Base-by-base conservation (phyloP, 2,329 filamentous ascomycete species). In the Aspergillus luchuensis region DNA sequence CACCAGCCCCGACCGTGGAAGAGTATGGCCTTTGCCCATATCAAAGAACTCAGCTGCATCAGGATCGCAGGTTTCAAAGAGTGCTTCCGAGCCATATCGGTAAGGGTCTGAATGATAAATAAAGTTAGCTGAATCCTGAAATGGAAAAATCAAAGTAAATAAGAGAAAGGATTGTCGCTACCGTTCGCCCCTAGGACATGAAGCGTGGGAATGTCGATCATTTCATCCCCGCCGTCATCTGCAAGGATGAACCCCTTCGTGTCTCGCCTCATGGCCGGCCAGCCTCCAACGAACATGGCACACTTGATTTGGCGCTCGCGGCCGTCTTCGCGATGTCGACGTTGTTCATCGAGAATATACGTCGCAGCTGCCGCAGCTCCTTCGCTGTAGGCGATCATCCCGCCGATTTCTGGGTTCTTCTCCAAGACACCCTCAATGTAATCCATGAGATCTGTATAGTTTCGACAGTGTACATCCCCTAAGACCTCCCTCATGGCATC, bases 341-440 rank as follows among this genome's bases (percentile, higher is more conserved):
- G 53, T 23, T 60, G 39, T 47, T 70, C 68, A 36, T 71, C 68
- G 2, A 69, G 56, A 10, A 72, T 52, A 21, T 70, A 62, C 7
- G 66, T 66, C 11, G 67, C 67, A 1, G 66, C 70, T 8, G 71
- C 62, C 15, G 63, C 59, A 5, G 64, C 69, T 23, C 70, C 70
- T 52, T 71, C 69, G 3, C 66, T 69, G 48, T 67, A 72, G 4
- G 69, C 70, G 17, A 72, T 65, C 15, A 72, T 58, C 7, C 69
- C 70, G 17, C 65, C 67, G 17, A 71, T 67, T 0, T 68, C 66
- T 2, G 28, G n/a, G 21, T 70, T 64, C 10, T 30, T 52, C 11
- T 70, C 64, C 17, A 72, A 41, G 6, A 63, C 59, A 15, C 59
- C 56, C 33, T 36, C 33, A 11, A 36, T 36, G 10, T 36, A 36